Evolutionary conservation across 73 alveolate species (phyloP), one percentile per base, ranked within the genome.

Genomic region (Breviolum minutum): DNA sequence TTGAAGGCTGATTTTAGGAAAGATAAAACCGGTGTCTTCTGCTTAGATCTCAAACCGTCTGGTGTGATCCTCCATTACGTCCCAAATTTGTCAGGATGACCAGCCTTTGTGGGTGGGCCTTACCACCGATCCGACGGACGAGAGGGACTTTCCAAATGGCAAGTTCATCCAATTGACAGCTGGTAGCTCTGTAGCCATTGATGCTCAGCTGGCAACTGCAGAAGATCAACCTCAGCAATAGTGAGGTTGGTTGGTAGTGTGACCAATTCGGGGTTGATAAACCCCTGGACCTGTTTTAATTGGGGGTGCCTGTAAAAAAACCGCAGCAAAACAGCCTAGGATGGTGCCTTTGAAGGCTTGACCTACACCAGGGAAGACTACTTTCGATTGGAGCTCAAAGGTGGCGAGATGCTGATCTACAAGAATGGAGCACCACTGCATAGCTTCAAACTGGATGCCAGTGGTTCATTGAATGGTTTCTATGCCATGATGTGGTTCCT

Each of bases 371-470:
- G 87, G 64, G 88, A 90, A 30, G 97, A 90, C 32, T 90, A 71
- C 81, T 54, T 90, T 77, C 97, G 97, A 63, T n/a, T 90, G 64
- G 97, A 90, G 77, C 88, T 90, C 64, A 90, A 90, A 90, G 97
- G 88, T 27, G 63, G 81, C 6, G 66, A 48, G 63, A 63, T 90
- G 30, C 40, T 90, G 79, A 92, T 92, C 89, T 74, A 26, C 98
- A 92, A 92, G 90, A 92, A 63, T 60, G 90, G 98, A 22, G 98
- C 98, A 14, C n/a, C 48, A n/a, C 82, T 92, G 26, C 98, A 92
- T 66, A 74, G 77, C 98, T 92, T 71, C 90, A 66, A 76, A 13
- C 54, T 92, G 90, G 98, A 84, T 22, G 54, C 98, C 85, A 74
- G 81, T 66, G 82, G 90, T 27, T 92, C 98, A 11, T 64, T 92